Base-by-base conservation (phyloP, 768 basidiomycete genomes). In the Kwoniella bestiolae region DNA sequence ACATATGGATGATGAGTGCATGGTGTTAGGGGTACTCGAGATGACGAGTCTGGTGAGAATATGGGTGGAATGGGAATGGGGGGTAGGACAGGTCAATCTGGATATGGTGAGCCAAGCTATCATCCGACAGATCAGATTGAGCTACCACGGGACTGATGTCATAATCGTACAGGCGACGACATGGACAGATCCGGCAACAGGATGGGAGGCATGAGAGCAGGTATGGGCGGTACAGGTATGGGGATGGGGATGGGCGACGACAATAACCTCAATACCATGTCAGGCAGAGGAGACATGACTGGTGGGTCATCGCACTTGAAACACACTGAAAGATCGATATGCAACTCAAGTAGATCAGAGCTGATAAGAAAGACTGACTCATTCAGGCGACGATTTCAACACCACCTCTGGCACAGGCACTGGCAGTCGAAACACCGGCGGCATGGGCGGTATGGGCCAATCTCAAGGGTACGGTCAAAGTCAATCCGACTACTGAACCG, bases 391-490 rank as follows among this genome's bases (percentile, higher is more conserved):
- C 23, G 52, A 55, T 25, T 55, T 55, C 31, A 34, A 55, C 52
- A 21, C 29, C 32, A 34, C 52, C 23, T 41, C 38, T 41, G 18
- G 12, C 5, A 18, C 12, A 41, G 38, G 38, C 18, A 26, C 46
- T 25, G 46, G 46, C 9, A 47, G 18, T 21, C 16, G 46, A 47
- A 21, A 21, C 9, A 18, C 29, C 31, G 52, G 52, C 31, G 26
- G 26, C 16, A 55, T 55, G 52, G 52, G 49, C 6, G 49, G 52
- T n/a, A 34, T 34, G 29, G 52, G 52, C 21, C 52, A 55, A 35
- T 18, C 52, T 7, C 52, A 55, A 55, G 52, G 52, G n/a, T 55
- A 55, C 52, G 52, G 32, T 55, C 52, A 55, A 35, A 35, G 52
- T 38, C 52, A 55, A 35, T 55, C 52, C 23, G 52, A 55, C 32